phyloP scores from a whole-genome alignment of 2,329 filamentous ascomycete genomes.

The Ceratocystis variospora region DNA sequence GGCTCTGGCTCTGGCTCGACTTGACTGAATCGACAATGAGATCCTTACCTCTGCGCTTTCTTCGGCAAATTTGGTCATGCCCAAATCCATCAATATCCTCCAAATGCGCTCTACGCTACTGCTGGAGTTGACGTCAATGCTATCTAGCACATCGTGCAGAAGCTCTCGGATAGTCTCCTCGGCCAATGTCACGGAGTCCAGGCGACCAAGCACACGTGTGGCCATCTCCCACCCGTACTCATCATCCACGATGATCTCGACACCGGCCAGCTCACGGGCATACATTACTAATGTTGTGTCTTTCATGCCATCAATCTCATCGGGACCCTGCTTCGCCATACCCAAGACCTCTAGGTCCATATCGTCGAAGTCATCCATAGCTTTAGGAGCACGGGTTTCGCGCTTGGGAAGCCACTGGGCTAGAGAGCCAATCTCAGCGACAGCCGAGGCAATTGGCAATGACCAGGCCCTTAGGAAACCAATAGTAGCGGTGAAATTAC shows the following conservation, averaged over 20 bases:
- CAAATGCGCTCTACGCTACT: constrained; percentile 70
- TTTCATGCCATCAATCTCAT: constrained; percentile 53
- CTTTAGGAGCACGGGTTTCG: constrained; percentile 41
- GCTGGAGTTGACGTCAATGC: constrained; percentile 50
- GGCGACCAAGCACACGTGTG: constrained; percentile 64
- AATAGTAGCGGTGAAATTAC: constrained; percentile 63
- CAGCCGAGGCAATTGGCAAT: constrained; percentile 59
- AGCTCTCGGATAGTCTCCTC: constrained; percentile 62
- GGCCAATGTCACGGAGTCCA: constrained; percentile 59
- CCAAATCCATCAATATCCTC: constrained; percentile 60
- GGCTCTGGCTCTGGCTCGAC: background rate
- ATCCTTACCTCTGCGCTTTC: constrained; percentile 64
- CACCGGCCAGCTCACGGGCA: constrained; percentile 50
- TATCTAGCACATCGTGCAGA: constrained; percentile 50
- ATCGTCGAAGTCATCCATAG: constrained; percentile 37
- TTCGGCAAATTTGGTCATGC: constrained; percentile 64
- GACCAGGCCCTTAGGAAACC: constrained; percentile 68
- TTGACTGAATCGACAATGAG: background rate
- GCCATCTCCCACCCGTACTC: constrained; percentile 82
- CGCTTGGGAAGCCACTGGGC: constrained; percentile 66
- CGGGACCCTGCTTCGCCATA: constrained; percentile 44
- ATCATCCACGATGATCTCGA: constrained; percentile 34
- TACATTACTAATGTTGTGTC: constrained; percentile 69
- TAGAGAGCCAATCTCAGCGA: constrained; percentile 71
- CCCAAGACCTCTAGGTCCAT: constrained; percentile 76